A percentile compares a stretch with the other conserved stretches of the same genome.
Evolutionary conservation across 495 filamentous ascomycete genomes (phyloP).

Genomic region (Amorphotheca resinae): DNA sequence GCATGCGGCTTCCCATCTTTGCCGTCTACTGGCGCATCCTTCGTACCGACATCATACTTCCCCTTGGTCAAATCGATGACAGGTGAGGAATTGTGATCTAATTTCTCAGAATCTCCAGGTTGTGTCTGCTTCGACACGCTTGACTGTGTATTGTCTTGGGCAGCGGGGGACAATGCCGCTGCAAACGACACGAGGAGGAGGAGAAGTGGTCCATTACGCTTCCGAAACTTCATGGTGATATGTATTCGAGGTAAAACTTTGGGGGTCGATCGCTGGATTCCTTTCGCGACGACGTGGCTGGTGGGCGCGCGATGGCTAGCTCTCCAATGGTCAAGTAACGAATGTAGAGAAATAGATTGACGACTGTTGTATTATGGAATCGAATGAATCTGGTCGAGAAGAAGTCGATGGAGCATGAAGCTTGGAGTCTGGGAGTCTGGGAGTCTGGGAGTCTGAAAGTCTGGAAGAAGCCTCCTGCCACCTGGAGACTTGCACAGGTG

Average conservation of each 20-base stretch:
- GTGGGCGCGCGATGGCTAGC: background rate
- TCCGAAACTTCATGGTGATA: conserved; percentile 37
- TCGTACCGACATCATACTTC: conserved; percentile 44
- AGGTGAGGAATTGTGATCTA: conserved; percentile 15
- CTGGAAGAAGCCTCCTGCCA: too few relatives aligned
- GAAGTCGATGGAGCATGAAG: too few relatives aligned
- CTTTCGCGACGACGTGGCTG: background rate
- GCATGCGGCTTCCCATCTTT: conserved; percentile 91
- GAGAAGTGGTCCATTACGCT: conserved; percentile 28
- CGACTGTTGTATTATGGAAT: too few relatives aligned
- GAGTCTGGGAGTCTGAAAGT: too few relatives aligned
- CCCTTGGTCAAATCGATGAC: conserved; percentile 21
- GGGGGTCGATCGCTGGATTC: background rate
- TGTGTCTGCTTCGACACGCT: conserved; percentile 17
- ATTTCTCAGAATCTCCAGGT: conserved; percentile 25
- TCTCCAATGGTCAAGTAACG: too few relatives aligned
- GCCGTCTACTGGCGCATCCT: conserved; percentile 87
- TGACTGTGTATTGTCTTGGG: conserved; percentile 13
- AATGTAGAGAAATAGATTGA: too few relatives aligned
- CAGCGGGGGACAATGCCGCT: conserved; percentile 17
- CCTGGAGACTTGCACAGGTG: too few relatives aligned
- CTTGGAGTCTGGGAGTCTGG: too few relatives aligned
- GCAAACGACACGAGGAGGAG: conserved; percentile 32
- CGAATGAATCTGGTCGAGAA: too few relatives aligned
- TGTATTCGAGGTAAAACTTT: too few relatives aligned